These are phyloP conservation scores for Lepidium sativum DNA, from an alignment of 345 rosid species.

Conservation along the genomic window DNA sequence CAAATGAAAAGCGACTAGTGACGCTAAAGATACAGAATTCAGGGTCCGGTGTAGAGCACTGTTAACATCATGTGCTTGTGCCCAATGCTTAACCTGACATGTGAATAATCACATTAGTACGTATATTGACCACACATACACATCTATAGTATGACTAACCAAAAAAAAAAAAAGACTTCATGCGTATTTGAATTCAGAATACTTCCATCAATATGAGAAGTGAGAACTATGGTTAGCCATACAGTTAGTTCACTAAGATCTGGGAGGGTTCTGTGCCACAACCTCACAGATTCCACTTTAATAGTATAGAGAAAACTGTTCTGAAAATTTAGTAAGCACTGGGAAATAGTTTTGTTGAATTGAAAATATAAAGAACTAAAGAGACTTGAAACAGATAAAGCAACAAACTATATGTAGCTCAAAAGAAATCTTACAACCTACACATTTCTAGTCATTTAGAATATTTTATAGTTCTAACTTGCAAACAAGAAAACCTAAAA, in stretches of 20 bases:
- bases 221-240: background rate
- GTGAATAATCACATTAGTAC: background rate
- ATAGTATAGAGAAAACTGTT: background rate
- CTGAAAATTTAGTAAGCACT: background rate
- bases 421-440: background rate
- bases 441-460: background rate
- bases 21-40: conserved; percentile 43
- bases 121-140: background rate
- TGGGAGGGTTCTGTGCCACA: background rate
- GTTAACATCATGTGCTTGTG: conserved; percentile 42
- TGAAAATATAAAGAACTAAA: background rate
- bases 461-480: background rate
- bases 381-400: background rate
- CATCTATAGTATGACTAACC: background rate
- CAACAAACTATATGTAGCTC: background rate
- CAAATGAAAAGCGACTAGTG: conserved; percentile 47
- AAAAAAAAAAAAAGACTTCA: background rate
- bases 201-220: background rate
- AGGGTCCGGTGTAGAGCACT: conserved; percentile 34
- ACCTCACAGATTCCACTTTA: background rate
- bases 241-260: too few species aligned
- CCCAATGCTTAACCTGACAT: conserved; percentile 47
- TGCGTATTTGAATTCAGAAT: background rate
- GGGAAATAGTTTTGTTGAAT: background rate
- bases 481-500: background rate